Base-by-base conservation (phyloP, 1,139 yeast genomes). In the Yamadazyma songkhlaensis region DNA sequence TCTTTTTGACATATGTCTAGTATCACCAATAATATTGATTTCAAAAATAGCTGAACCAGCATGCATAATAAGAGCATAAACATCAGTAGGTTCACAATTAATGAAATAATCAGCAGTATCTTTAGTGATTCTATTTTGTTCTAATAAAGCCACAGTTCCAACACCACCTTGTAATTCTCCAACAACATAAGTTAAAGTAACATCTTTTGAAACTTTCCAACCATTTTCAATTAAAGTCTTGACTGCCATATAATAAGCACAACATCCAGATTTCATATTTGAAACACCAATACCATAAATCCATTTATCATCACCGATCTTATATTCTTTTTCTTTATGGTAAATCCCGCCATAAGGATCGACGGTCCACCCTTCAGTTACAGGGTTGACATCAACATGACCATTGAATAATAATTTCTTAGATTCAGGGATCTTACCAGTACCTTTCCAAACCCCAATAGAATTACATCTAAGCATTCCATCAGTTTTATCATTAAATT, bases 181-280 rank as follows among this genome's bases (percentile, higher is more conserved):
- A 3, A 45, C 48, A 7, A 45, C 48, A 22, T 43, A 45, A 2
- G 48, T 45, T 32, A 45, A 42, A 2, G 47, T 44, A 6, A 45
- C 48, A 34, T 45, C 48, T 30, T 40, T 41, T 2, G 46, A 42
- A 2, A 45, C 46, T 22, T 43, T 42, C 47, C 47, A 45, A 4
- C 48, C 48, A 2, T 44, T 42, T 28, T 45, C 43, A 25, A 46
- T 53, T 29, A 54, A 42, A 4, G 53, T 48, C 34, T 54, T 53
- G 9, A 54, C 59, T 3, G 58, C 59, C 59, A 53, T 53, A 32
- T 52, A 54, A 36, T 54, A 54, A 15, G 59, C 58, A 45, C 55
- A 49, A 32, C 59, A 54, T 9, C 59, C 59, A 6, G 57, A 51
- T 38, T 54, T 54, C 59, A 54, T 54, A 37, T 54, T 54, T 20